These are phyloP conservation scores for Hibiscus trionum DNA, from an alignment of 345 rosid species.

Conservation along the genomic window DNA sequence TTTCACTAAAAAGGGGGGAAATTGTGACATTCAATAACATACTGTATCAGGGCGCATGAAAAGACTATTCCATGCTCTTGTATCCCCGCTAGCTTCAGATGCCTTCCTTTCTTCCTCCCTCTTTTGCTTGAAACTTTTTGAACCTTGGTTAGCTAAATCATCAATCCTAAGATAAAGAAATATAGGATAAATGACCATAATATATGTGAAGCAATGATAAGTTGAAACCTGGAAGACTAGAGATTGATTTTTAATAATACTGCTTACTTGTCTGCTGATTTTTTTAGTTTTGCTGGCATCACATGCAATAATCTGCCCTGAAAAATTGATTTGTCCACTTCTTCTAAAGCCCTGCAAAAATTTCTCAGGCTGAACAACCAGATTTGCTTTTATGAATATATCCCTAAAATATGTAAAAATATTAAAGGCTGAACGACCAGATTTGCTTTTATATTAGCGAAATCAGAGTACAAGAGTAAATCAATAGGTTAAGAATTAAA, in stretches of 20 bases:
- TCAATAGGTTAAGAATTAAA: not conserved
- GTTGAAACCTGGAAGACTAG: constrained; percentile 4
- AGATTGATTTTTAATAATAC: not conserved
- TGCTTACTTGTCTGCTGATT: constrained; percentile 44
- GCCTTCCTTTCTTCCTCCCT: constrained; percentile 80
- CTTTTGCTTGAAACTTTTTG: constrained; percentile 67
- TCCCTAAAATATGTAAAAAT: not conserved
- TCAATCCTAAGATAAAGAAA: constrained; percentile 24
- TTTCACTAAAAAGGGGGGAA: not conserved
- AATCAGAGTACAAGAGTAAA: not conserved
- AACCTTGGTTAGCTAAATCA: constrained; percentile 22
- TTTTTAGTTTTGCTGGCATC: constrained; percentile 59
- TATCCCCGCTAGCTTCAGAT: constrained; percentile 82
- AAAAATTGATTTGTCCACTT: constrained; percentile 67
- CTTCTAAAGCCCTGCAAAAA: constrained; percentile 62
- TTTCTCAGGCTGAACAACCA: too few species aligned
- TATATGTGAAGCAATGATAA: not conserved
- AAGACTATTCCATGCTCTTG: constrained; percentile 89
- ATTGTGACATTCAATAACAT: constrained; percentile 9
- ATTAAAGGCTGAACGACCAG: not conserved
- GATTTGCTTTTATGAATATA: too few species aligned
- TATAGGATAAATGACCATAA: constrained; percentile 11
- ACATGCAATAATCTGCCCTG: constrained; percentile 92
- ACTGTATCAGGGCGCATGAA: constrained; percentile 92
- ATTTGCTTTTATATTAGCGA: not conserved